Percentiles rank a stretch among this genome's conserved stretches.
Evolutionary conservation across 2,329 filamentous ascomycete genomes (phyloP).

Genomic region (Drechmeria coniospora): DNA sequence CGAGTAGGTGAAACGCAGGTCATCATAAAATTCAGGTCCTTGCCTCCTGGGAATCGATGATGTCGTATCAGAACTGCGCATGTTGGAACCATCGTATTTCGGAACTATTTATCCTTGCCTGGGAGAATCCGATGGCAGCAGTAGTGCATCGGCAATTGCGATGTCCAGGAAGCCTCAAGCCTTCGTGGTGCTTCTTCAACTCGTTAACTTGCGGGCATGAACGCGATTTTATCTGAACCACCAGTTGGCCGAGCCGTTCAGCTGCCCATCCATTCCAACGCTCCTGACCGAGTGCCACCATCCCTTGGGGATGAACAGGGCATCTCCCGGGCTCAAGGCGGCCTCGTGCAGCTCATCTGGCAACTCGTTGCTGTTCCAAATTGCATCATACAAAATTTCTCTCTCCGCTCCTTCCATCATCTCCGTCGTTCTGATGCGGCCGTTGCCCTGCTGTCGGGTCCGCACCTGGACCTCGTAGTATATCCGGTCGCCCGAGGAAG

Average conservation of each 20-base stretch:
- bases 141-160: no score
- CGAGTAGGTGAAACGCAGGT: no score
- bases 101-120: no score
- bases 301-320: conserved; percentile 25
- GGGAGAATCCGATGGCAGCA: no score
- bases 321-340: conserved; percentile 36
- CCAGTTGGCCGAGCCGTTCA: conserved; percentile 30
- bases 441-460: conserved; percentile 22
- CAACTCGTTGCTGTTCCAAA: conserved; percentile 42
- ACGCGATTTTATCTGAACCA: conserved; percentile 22
- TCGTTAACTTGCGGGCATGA: conserved; percentile 16
- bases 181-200: no score
- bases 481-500: conserved; percentile 44
- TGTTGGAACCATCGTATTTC: no score
- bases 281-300: conserved; percentile 33
- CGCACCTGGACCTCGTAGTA: conserved; percentile 37
- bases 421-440: conserved; percentile 56
- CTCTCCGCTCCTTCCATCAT: conserved; percentile 83
- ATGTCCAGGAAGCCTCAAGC: no score
- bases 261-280: conserved; percentile 13
- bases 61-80: no score
- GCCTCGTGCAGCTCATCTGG: conserved; percentile 31
- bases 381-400: conserved; percentile 44
- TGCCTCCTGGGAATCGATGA: no score
- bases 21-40: no score